phyloP scores from a whole-genome alignment of 2,329 filamentous ascomycete genomes.

The Beauveria varroae region DNA sequence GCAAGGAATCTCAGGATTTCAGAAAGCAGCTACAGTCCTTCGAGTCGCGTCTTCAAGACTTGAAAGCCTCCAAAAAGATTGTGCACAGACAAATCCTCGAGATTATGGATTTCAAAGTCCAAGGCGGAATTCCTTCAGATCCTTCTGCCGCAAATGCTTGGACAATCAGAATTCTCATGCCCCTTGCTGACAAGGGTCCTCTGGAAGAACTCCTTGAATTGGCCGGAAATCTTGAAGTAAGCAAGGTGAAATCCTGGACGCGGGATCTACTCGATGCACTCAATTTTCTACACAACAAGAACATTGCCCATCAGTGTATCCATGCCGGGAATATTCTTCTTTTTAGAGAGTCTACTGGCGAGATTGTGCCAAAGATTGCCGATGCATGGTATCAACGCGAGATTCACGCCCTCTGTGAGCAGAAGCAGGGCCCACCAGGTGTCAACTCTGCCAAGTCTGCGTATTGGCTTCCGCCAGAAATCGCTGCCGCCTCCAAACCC shows the following conservation, averaged over 20 bases:
- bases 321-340: slow-evolving; percentile 75
- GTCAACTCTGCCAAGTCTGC: slow-evolving; percentile 61
- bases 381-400: slow-evolving; percentile 66
- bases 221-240: slow-evolving; percentile 63
- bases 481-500: slow-evolving; percentile 52
- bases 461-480: slow-evolving; percentile 78
- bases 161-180: slow-evolving; percentile 68
- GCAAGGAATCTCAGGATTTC: slow-evolving; percentile 53
- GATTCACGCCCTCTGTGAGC: slow-evolving; percentile 52
- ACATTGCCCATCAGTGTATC: slow-evolving; percentile 75
- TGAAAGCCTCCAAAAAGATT: slow-evolving; percentile 67
- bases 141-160: slow-evolving; percentile 39
- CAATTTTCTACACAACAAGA: slow-evolving; percentile 78
- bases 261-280: slow-evolving; percentile 84
- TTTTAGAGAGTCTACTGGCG: slow-evolving; percentile 60
- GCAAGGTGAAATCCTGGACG: slow-evolving; percentile 81
- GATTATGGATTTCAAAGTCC: slow-evolving; percentile 76
- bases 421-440: slow-evolving; percentile 44
- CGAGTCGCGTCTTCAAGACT: slow-evolving; percentile 66
- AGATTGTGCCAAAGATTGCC: slow-evolving; percentile 65
- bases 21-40: slow-evolving; percentile 71
- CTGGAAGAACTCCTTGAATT: slow-evolving; percentile 76
- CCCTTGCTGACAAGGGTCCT: slow-evolving; percentile 74
- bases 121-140: slow-evolving; percentile 40
- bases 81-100: slow-evolving; percentile 71